Conservation (phyloP, 495 filamentous ascomycete genomes). For the Annulohypoxylon nitens region DNA sequence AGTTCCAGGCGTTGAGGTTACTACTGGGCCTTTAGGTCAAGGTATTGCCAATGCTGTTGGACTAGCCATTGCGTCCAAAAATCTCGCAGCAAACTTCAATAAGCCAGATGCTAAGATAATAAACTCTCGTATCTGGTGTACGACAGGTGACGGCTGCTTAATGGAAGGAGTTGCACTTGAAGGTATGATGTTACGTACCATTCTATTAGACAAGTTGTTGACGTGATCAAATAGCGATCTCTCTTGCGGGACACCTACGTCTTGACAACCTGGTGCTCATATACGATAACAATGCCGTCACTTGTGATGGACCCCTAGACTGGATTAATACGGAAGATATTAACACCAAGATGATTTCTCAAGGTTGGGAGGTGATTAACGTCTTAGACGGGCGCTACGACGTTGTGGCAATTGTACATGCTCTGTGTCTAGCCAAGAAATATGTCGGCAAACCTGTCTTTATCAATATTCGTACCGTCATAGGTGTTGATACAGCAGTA, state of each 20-base stretch:
- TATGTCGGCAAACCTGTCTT: neutral
- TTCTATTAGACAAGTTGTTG: neutral
- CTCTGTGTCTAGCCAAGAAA: neutral
- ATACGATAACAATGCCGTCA: neutral
- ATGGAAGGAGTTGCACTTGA: neutral
- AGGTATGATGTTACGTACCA: neutral
- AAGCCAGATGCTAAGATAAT: neutral
- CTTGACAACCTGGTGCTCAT: neutral
- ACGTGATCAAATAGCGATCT: neutral
- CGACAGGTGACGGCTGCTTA: neutral
- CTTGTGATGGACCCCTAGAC: neutral
- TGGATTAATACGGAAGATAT: neutral
- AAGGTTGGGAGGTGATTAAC: neutral
- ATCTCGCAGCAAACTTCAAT: neutral
- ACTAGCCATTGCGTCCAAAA: neutral
- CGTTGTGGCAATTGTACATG: neutral
- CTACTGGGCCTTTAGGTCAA: neutral
- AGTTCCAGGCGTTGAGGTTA: neutral
- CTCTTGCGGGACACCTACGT: neutral
- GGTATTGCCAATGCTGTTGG: neutral
- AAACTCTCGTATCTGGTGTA: neutral
- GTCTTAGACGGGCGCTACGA: neutral
- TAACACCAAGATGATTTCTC: neutral
- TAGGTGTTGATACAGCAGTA: neutral
- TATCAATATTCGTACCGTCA: neutral